Base-by-base conservation (phyloP, 805 yeast genomes). In the Candida railenensis region DNA sequence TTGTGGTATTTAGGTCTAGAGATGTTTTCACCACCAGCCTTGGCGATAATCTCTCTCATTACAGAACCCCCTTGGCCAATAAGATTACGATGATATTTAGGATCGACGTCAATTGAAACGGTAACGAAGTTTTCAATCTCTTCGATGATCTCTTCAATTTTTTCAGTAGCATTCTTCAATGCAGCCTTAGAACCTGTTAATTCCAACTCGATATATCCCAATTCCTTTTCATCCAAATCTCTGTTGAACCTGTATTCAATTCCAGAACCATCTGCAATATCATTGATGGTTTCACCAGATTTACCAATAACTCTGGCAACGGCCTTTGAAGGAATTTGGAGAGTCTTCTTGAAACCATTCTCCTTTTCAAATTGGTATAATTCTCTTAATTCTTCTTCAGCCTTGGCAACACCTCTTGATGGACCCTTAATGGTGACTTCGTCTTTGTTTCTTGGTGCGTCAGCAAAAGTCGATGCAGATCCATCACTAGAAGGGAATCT, bases 261-360 rank as follows among this genome's bases (percentile, higher is more conserved):
- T 40, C 85, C 87, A 34, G 82, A 69, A 36, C 77, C 80, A 43
- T 85, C 90, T 50, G 88, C 80, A 48, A 95, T 84, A 59, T 86
- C 88, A 51, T 83, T 87, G 58, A 94, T 85, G 43, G 77, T 79
- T 50, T 88, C 92, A 62, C 98, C 97, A 49, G 77, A 75, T 59
- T 87, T 89, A 58, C 99, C 99, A 62, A 94, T 90, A 48, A 94
- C 83, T 61, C 89, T 78, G 18, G 97, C 78, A 49, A 92, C 78
- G n/a, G 89, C 84, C 50, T 77, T 80, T 37, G 76, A 63, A 34
- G 97, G 95, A 43, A 94, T 84, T 40, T 69, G 62, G 36, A 92
- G 63, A n/a, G 71, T 68, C 53, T 81, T 74, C 48, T 78, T 76
- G 68, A 81, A 80, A 15, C 96, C 92, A 61, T 90, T 89, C 56